Evolutionary conservation across 2,329 filamentous ascomycete genomes (phyloP), one percentile per base, ranked within the genome.

Genomic region (Ophiostoma himal-ulmi): DNA sequence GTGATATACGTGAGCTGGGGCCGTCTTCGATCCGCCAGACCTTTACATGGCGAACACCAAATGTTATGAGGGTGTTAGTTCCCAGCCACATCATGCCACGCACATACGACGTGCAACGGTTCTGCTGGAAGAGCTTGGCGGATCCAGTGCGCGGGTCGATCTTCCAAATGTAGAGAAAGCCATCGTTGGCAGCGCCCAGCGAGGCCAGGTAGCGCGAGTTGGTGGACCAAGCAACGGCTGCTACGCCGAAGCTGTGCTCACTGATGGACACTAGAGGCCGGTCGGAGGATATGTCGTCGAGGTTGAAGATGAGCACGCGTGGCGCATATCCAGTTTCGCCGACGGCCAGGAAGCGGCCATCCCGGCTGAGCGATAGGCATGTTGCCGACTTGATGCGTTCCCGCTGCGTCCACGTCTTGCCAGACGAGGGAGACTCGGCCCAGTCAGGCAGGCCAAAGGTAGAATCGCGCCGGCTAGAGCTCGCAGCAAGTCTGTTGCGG

Each of bases 321-420:
- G 95, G 95, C 69, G 90, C 91, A 79, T 98, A 97, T 30, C 95
- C 95, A 3, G 94, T 96, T 85, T 99, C 95, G 76, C 95, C 95
- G 3, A 98, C 91, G 10, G 94, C 95, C 69, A 99, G 83, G 77
- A 91, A 96, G 75, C 88, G 91, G 41, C 92, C 94, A 80, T 97
- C 93, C 0, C 89, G 88, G 77, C 93, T 97, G 74, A 99, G 85
- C 30, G 93, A 90, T 36, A 99, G 86, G 76, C 94, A 96, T 5
- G 94, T 97, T 1, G 94, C 93, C 22, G 95, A 92, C 81, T 98
- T 98, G 78, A 98, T 94, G 74, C 93, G 88, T 79, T 98, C 95
- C 74, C 92, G 88, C 70, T 92, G 95, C 1, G 92, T 93, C 90
- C 92, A 94, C 14, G 90, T 92, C 78, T 89, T 92, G 68, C 86